Conservation (phyloP, 2,329 filamentous ascomycete genomes). For the Ciborinia camelliae region DNA sequence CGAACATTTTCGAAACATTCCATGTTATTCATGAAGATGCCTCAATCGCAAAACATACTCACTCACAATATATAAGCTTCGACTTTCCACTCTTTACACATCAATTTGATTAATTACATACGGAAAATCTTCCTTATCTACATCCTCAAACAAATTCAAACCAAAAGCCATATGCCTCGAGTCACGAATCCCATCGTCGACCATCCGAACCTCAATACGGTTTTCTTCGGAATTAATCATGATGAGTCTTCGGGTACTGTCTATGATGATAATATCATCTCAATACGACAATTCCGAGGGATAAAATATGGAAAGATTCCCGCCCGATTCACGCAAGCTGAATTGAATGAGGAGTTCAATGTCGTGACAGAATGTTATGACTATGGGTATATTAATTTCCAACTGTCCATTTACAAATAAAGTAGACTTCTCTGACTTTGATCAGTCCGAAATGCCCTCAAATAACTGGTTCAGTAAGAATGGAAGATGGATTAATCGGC, state of each 20-base stretch:
- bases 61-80: background rate
- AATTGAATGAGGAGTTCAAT: background rate
- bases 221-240: background rate
- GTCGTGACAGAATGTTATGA: background rate
- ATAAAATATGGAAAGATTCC: background rate
- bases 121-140: no score
- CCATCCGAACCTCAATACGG: no score
- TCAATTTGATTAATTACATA: background rate
- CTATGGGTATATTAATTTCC: background rate
- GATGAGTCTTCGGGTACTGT: background rate
- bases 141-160: background rate
- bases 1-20: no score
- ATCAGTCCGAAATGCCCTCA: constrained; percentile 25
- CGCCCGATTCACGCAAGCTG: background rate
- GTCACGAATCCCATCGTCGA: background rate
- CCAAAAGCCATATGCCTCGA: background rate
- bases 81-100: background rate
- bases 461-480: background rate
- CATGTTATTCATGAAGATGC: no score
- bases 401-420: background rate
- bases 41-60: no score
- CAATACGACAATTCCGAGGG: background rate
- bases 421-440: background rate
- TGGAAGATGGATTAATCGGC: constrained; percentile 23
- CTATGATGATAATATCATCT: background rate